Percentiles rank a stretch among this genome's conserved stretches.
Conservation (phyloP, 1,284 basidiomycete species). For the Volvariella volvacea region DNA sequence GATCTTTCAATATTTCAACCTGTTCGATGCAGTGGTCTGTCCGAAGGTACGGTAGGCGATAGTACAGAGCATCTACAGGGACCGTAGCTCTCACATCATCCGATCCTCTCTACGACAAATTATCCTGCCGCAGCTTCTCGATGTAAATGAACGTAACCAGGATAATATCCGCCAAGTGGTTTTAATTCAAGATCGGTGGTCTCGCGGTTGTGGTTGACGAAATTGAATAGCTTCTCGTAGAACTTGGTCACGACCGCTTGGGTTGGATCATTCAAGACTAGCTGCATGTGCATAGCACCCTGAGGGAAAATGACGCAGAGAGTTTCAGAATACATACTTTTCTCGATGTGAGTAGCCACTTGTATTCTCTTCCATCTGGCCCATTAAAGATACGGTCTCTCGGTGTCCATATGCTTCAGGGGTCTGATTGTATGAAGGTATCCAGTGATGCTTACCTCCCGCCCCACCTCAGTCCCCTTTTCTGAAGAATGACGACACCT, state of each 20-base stretch:
- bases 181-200: conserved; percentile 20
- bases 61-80: too few species aligned
- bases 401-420: too few species aligned
- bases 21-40: too few species aligned
- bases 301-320: too few species aligned
- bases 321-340: conserved; percentile 19
- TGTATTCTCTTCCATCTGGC: conserved; percentile 27
- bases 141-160: conserved; percentile 24
- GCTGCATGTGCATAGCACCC: conserved; percentile 12
- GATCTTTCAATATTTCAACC: too few species aligned
- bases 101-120: too few species aligned
- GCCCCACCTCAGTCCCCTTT: conserved; percentile 17
- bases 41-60: too few species aligned
- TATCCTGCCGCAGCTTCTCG: conserved; percentile 13
- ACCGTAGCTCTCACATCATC: too few species aligned
- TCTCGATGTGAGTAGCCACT: conserved; percentile 20
- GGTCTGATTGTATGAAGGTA: not conserved
- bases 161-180: conserved; percentile 25
- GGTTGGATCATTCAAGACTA: conserved; percentile 16
- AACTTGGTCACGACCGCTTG: conserved; percentile 20
- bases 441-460: conserved; percentile 17
- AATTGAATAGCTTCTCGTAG: conserved; percentile 12
- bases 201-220: conserved; percentile 11
- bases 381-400: conserved; percentile 23
- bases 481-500: conserved; percentile 19